Conservation (phyloP, 169 alveolate genomes). For the Hepatocystis sp. region DNA sequence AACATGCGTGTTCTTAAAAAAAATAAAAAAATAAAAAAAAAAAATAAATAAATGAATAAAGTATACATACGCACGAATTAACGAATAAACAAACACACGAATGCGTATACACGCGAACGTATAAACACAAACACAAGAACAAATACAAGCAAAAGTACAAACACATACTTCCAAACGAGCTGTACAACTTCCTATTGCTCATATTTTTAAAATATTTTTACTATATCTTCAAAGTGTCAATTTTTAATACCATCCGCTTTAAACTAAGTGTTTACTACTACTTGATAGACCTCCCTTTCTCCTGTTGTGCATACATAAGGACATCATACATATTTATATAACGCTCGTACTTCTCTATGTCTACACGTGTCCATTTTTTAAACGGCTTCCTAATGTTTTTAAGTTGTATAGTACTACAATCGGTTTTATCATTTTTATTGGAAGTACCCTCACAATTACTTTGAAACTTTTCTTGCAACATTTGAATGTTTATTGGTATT, state of each 20-base stretch:
- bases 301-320: constrained; percentile 24
- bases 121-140: too few species aligned
- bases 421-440: too few species aligned
- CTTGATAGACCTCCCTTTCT: too few species aligned
- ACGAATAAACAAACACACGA: not conserved
- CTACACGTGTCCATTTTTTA: constrained; percentile 58
- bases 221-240: too few species aligned
- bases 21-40: not conserved
- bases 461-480: constrained; percentile 37
- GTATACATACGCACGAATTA: not conserved
- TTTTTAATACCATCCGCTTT: too few species aligned
- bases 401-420: too few species aligned
- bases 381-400: constrained; percentile 35
- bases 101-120: not conserved
- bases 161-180: not conserved
- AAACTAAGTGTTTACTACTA: too few species aligned
- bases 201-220: not conserved
- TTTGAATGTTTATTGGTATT: constrained; percentile 62
- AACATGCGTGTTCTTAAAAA: constrained; percentile 18
- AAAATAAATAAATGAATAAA: not conserved
- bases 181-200: too few species aligned
- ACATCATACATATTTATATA: constrained; percentile 32
- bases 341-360: constrained; percentile 42
- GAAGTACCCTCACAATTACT: too few species aligned
- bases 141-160: not conserved